Conservation (phyloP, 805 yeast genomes). For the Wickerhamomyces canadensis region DNA sequence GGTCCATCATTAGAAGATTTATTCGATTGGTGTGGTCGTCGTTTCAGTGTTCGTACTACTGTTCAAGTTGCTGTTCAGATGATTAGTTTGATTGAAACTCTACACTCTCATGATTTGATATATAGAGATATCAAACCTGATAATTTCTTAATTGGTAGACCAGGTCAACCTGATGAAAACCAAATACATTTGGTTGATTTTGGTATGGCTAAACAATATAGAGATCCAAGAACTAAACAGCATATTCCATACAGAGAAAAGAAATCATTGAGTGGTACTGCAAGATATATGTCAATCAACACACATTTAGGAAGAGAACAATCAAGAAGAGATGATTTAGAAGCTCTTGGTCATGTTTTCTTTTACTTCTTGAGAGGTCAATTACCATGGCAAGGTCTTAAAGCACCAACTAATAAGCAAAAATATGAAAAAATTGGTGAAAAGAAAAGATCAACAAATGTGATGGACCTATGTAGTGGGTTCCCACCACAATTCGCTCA, state of each 20-base stretch:
- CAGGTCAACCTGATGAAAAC: constrained; percentile 78
- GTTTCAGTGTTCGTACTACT: constrained; percentile 81
- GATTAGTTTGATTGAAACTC: constrained; percentile 79
- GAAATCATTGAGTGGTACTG: constrained; percentile 94
- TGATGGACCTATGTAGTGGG: constrained; percentile 70
- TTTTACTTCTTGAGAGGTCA: constrained; percentile 92
- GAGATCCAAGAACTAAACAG: constrained; percentile 92
- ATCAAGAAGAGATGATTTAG: constrained; percentile 93
- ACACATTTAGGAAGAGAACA: constrained; percentile 98
- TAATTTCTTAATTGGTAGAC: constrained; percentile 89
- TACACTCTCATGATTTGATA: constrained; percentile 86
- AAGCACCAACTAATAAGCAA: constrained; percentile 96
- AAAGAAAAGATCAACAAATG: constrained; percentile 85
- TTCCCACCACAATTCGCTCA: constrained; percentile 86
- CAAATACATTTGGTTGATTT: constrained; percentile 88
- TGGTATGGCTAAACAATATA: constrained; percentile 97
- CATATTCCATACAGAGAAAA: constrained; percentile 97
- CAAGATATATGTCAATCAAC: constrained; percentile 97
- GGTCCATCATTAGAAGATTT: constrained; percentile 96
- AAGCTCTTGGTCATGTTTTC: constrained; percentile 93
- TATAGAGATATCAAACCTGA: constrained; percentile 98
- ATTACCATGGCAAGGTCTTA: constrained; percentile 97
- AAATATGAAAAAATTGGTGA: constrained; percentile 97
- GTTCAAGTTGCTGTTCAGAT: constrained; percentile 93
- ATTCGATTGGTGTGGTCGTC: constrained; percentile 97